Evolutionary conservation across 2,329 filamentous ascomycete genomes (phyloP).

Genomic region (Ceratocystis variospora): DNA sequence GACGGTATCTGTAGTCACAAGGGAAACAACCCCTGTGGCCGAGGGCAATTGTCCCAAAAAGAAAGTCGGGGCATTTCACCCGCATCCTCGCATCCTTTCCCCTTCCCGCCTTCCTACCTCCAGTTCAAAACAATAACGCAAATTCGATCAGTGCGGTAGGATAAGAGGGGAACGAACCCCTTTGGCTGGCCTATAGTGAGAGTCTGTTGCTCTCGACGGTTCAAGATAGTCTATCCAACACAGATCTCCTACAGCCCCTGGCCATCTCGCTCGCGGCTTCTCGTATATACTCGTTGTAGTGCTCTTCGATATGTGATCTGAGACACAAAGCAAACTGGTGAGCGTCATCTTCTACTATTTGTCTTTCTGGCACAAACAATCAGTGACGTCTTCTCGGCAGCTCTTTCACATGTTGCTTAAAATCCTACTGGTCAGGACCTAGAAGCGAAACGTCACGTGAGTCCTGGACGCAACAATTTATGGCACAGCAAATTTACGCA

Average conservation of each 20-base stretch:
- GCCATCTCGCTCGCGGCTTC: no score
- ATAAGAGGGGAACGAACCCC: not conserved
- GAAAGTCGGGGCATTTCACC: not conserved
- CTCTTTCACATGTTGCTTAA: not conserved
- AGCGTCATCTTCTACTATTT: no score
- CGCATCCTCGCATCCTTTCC: not conserved
- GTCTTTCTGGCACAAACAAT: not conserved
- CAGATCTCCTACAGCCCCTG: no score
- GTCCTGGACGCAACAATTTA: not conserved
- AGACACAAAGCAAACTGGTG: no score
- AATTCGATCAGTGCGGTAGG: not conserved
- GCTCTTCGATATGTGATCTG: no score
- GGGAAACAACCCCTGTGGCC: constrained; percentile 7
- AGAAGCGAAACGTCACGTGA: not conserved
- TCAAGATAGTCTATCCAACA: no score
- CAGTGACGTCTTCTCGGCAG: not conserved
- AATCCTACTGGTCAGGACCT: not conserved
- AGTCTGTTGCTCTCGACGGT: no score
- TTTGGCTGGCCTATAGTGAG: no score
- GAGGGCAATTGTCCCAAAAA: constrained; percentile 2
- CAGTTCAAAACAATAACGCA: not conserved
- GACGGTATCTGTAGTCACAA: not conserved
- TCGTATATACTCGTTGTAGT: no score
- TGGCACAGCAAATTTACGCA: not conserved
- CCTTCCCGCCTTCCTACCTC: not conserved